Base-by-base conservation (phyloP, 192 early-diverging fungal species). In the Linderina pennispora region DNA sequence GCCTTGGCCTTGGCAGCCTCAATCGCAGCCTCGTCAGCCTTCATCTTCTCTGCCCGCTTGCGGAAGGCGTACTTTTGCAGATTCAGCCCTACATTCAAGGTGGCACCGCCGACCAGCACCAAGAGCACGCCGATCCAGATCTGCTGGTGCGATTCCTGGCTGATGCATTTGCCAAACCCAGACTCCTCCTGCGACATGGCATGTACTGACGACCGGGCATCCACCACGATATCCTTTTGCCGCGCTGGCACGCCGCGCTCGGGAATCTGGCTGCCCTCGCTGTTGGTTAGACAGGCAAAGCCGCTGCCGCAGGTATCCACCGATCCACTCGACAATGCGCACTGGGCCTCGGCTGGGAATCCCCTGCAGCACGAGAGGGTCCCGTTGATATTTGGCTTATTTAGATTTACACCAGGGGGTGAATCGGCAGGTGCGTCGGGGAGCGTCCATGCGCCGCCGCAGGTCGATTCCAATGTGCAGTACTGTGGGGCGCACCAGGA, bases 61-160 rank as follows among this genome's bases (percentile, higher is more conserved):
- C 83, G 60, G 16, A 87, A 76, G 1, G 85, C 87, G 15, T 85
- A 77, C 41, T 90, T 90, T 59, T 90, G 87, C 48, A 87, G 51
- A 45, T 90, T 90, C 18, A 90, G 60, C n/a, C 87, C 87, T 39
- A 90, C 61, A 52, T 90, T 90, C 26, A 80, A 62, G 8, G 77
- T 75, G 8, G 80, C 76, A 5, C 81, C 80, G 22, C 83, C 81
- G 19, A 85, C 60, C 19, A 90, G 50, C 8, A 75, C 77, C 40
- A 90, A 61, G 19, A 90, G 58, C 23, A 90, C 77, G 22, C 87
- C 87, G 16, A 90, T 84, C 85, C 85, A 88, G 24, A 79, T 52
- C 43, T 74, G 58, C 46, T 70, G 65, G 21, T 66, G 57, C 28
- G 70, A 61, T 52, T 79, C 70, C 28, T 76, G 65, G 32, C 49